Evolutionary conservation across 2,329 filamentous ascomycete species (phyloP).

Genomic region (Claviceps spartinae): DNA sequence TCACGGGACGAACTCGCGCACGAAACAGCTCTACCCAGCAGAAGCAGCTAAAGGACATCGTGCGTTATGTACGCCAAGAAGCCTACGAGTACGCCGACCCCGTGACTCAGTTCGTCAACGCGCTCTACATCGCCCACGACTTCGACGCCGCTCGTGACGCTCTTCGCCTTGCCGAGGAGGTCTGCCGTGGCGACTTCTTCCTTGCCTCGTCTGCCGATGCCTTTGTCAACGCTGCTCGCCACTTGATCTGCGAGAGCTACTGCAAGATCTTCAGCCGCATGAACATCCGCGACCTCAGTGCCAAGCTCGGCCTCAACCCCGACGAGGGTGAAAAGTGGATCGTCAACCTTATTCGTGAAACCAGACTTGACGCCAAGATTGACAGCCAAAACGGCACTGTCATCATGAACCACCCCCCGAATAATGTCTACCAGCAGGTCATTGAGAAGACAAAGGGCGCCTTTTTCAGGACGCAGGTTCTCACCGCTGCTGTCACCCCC

Average conservation of each 20-base stretch:
- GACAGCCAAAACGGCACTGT: slow-evolving; percentile 98
- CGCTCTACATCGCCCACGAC: slow-evolving; percentile 73
- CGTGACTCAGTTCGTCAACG: slow-evolving; percentile 90
- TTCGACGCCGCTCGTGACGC: slow-evolving; percentile 93
- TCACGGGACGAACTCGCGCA: slow-evolving; percentile 72
- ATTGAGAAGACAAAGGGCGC: slow-evolving; percentile 98
- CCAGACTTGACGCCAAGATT: slow-evolving; percentile 94
- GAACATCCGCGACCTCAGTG: slow-evolving; percentile 92
- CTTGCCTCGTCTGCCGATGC: slow-evolving; percentile 68
- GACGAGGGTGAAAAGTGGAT: slow-evolving; percentile 99
- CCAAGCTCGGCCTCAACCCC: slow-evolving; percentile 77
- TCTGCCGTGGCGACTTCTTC: slow-evolving; percentile 93
- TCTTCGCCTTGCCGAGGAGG: slow-evolving; percentile 74
- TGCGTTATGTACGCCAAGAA: slow-evolving; percentile 92
- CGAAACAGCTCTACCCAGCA: slow-evolving; percentile 82
- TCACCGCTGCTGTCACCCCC: slow-evolving; percentile 50
- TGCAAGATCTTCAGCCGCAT: slow-evolving; percentile 99
- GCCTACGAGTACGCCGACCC: slow-evolving; percentile 95
- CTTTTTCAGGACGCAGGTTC: slow-evolving; percentile 95
- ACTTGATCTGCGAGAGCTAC: slow-evolving; percentile 97
- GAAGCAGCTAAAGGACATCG: slow-evolving; percentile 95
- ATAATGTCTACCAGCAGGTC: slow-evolving; percentile 97
- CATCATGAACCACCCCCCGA: slow-evolving; percentile 97
- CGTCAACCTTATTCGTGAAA: slow-evolving; percentile 97
- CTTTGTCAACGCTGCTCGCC: slow-evolving; percentile 87